Conservation (phyloP, 192 early-diverging fungal species). For the Coemansia sp. region DNA sequence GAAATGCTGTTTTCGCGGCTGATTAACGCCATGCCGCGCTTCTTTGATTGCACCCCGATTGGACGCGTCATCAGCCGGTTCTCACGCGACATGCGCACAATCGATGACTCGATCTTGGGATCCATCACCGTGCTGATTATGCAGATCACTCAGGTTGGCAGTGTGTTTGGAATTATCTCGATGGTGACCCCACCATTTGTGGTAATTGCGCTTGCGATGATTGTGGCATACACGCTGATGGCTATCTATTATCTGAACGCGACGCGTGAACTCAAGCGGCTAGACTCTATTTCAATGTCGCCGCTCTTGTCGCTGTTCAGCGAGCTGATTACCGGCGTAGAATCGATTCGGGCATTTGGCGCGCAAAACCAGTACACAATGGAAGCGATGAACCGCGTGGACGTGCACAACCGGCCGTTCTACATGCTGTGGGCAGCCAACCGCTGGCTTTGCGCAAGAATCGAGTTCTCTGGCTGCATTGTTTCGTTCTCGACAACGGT, state of each 20-base stretch:
- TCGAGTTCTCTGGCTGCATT: constrained; percentile 72
- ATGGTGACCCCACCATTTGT: constrained; percentile 73
- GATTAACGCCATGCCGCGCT: constrained; percentile 72
- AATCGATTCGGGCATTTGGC: constrained; percentile 85
- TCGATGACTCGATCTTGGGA: constrained; percentile 68
- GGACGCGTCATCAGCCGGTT: constrained; percentile 88
- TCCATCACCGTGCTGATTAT: constrained; percentile 54
- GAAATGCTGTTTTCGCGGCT: constrained; percentile 58
- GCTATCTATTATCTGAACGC: constrained; percentile 72
- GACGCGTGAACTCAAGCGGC: constrained; percentile 85
- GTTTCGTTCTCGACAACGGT: constrained; percentile 73
- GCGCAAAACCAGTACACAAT: constrained; percentile 70
- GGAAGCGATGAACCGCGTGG: constrained; percentile 60
- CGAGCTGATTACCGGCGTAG: constrained; percentile 73
- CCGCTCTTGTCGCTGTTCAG: constrained; percentile 81
- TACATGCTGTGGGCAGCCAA: constrained; percentile 87
- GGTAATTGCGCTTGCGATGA: constrained; percentile 61
- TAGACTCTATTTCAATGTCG: constrained; percentile 72
- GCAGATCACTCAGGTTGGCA: constrained; percentile 55
- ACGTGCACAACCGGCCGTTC: constrained; percentile 83
- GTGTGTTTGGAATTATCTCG: constrained; percentile 63
- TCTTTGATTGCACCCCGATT: constrained; percentile 89
- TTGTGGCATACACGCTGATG: constrained; percentile 59
- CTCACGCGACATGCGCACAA: constrained; percentile 78
- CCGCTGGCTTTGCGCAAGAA: constrained; percentile 86